phyloP scores from a whole-genome alignment of 768 basidiomycete species.

The Gloeopeniophorella convolvens region DNA sequence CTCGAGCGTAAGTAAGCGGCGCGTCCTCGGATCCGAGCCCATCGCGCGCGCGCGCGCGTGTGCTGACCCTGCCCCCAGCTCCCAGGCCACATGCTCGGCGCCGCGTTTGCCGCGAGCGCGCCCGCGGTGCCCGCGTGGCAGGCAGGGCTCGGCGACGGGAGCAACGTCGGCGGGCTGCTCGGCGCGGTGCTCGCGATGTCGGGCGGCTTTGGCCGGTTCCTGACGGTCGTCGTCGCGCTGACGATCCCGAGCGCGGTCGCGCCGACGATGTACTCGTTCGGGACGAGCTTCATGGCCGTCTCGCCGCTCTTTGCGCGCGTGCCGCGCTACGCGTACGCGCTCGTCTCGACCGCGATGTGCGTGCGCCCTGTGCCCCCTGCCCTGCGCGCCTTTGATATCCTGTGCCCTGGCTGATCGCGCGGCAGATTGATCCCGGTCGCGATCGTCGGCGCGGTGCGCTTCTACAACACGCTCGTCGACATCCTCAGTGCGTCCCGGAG shows the following conservation, averaged over 20 bases:
- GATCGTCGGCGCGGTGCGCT: slow-evolving; percentile 39
- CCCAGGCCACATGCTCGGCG: slow-evolving; percentile 38
- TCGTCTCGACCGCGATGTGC: slow-evolving; percentile 40
- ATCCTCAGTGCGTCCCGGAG: slow-evolving; percentile 29
- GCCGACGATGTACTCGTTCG: slow-evolving; percentile 53
- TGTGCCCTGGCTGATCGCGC: not conserved
- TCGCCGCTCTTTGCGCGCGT: slow-evolving; percentile 29
- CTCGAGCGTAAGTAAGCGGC: slow-evolving; percentile 35
- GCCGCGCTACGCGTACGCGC: slow-evolving; percentile 42
- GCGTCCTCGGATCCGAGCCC: too few species aligned
- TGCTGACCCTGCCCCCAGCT: slow-evolving; percentile 24
- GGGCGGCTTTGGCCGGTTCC: slow-evolving; percentile 41
- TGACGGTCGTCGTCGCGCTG: slow-evolving; percentile 45
- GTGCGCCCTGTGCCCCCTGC: slow-evolving; percentile 12
- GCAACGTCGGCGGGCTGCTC: slow-evolving; percentile 39
- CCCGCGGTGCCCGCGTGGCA: slow-evolving; percentile 34
- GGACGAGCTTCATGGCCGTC: slow-evolving; percentile 39
- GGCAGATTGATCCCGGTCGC: slow-evolving; percentile 40
- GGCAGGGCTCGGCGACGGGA: slow-evolving; percentile 34
- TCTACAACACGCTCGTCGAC: slow-evolving; percentile 40
- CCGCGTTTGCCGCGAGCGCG: slow-evolving; percentile 39
- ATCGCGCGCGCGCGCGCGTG: too few species aligned
- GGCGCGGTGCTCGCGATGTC: slow-evolving; percentile 33
- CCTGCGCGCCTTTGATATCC: too few species aligned
- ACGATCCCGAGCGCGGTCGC: slow-evolving; percentile 49